Evolutionary conservation across 371 early-diverging fungal genomes (phyloP).

Genomic region (Lichtheimia hyalospora): DNA sequence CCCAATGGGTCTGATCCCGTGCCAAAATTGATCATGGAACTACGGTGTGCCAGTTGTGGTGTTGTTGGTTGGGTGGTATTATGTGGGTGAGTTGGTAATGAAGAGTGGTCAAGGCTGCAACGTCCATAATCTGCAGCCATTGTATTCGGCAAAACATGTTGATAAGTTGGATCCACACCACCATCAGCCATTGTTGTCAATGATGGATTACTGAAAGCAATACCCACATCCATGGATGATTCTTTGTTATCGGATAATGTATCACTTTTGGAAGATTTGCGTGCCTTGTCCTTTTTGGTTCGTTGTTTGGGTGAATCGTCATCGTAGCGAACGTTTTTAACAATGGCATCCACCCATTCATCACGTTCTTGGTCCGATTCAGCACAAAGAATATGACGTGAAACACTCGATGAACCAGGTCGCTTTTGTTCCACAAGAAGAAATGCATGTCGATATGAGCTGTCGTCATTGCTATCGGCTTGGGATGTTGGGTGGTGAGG

Average conservation of each 20-base stretch:
- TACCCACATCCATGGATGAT: constrained; percentile 18
- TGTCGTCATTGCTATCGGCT: constrained; percentile 54
- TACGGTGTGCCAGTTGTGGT: constrained; percentile 29
- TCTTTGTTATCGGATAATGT: constrained; percentile 22
- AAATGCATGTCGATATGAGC: constrained; percentile 77
- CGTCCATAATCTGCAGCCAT: neutral
- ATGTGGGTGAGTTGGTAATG: neutral
- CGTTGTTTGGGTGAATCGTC: constrained; percentile 18
- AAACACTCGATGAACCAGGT: constrained; percentile 58
- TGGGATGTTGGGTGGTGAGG: constrained; percentile 20
- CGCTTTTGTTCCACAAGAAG: constrained; percentile 74
- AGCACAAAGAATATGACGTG: constrained; percentile 83
- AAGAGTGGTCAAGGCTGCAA: constrained; percentile 20
- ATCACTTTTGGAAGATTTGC: constrained; percentile 42
- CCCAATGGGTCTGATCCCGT: constrained; percentile 12
- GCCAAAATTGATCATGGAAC: constrained; percentile 33
- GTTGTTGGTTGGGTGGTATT: constrained; percentile 19
- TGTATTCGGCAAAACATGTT: no score
- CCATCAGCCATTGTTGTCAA: neutral
- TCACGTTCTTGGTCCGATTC: constrained; percentile 88
- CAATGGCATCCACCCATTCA: constrained; percentile 79
- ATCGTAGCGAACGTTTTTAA: constrained; percentile 45
- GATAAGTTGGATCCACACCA: constrained; percentile 6
- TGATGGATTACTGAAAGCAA: constrained; percentile 14
- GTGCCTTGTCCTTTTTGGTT: constrained; percentile 26